phyloP scores from a whole-genome alignment of 768 basidiomycete genomes.

The Tephrocybe sp. region DNA sequence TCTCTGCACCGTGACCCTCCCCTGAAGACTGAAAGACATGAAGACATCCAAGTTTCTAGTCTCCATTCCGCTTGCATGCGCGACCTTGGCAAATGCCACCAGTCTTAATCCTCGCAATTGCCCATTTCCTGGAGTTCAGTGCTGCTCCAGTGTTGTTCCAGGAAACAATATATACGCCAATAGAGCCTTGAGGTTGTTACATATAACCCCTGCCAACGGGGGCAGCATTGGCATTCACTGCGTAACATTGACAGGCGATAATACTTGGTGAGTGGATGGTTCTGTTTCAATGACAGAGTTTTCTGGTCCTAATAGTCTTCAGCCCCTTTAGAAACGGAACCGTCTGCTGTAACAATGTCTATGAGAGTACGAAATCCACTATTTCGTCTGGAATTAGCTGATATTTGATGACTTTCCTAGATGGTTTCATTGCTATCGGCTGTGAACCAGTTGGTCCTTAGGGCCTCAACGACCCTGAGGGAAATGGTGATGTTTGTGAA shows the following conservation, averaged over 20 bases:
- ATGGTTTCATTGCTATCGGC: conserved; percentile 1
- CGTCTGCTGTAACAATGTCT: conserved; percentile 8
- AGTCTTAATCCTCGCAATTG: conserved; percentile 1
- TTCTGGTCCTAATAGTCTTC: background rate
- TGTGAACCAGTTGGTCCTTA: conserved; percentile 1
- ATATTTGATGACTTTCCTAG: background rate
- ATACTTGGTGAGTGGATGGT: background rate
- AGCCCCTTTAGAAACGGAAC: conserved; percentile 2
- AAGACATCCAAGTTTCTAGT: background rate
- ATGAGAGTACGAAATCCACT: background rate
- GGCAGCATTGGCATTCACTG: background rate
- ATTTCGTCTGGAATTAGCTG: background rate
- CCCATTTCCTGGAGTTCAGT: conserved; percentile 8
- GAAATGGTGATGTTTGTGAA: too few species aligned
- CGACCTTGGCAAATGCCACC: background rate
- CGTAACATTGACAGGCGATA: background rate
- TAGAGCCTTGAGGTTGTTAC: background rate
- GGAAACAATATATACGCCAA: background rate
- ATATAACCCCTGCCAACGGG: background rate
- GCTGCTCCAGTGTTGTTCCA: conserved; percentile 1
- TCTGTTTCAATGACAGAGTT: too few species aligned
- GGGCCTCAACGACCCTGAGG: too few species aligned
- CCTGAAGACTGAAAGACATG: background rate
- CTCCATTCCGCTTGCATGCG: background rate
- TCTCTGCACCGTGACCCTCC: background rate